phyloP scores from a whole-genome alignment of 176 grass and related monocot genomes.

The Zizania latifolia region DNA sequence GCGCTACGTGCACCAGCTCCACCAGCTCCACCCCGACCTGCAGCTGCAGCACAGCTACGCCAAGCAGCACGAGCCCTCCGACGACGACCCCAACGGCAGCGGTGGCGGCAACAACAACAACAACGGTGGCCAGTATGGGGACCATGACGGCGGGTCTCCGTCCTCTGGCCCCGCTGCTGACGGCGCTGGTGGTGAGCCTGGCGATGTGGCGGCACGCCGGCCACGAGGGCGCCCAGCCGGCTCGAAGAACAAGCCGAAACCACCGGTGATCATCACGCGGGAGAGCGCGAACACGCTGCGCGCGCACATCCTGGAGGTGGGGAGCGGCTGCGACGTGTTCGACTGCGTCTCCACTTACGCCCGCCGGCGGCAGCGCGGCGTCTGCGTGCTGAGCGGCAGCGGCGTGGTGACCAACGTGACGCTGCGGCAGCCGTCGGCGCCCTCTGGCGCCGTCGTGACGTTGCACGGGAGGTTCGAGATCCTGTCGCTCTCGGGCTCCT shows the following conservation, averaged over 20 bases:
- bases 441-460: conserved; percentile 60
- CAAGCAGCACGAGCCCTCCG: conserved; percentile 48
- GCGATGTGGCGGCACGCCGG: conserved; percentile 47
- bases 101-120: conserved; percentile 32
- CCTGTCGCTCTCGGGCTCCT: conserved; percentile 87
- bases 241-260: conserved; percentile 94
- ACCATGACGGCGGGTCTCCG: conserved; percentile 52
- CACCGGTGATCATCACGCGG: conserved; percentile 94
- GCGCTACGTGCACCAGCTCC: conserved; percentile 75
- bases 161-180: conserved; percentile 32
- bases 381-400: conserved; percentile 94
- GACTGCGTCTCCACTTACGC: conserved; percentile 85
- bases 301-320: conserved; percentile 96
- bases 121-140: conserved; percentile 41
- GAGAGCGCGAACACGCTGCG: conserved; percentile 98
- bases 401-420: conserved; percentile 95
- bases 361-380: conserved; percentile 74
- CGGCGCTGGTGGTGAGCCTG: conserved; percentile 14
- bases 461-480: conserved; percentile 98
- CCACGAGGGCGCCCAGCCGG: conserved; percentile 73
- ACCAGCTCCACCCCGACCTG: conserved; percentile 68
- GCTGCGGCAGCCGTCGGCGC: conserved; percentile 80
- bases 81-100: conserved; percentile 41
- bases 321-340: conserved; percentile 83
- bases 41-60: conserved; percentile 63